These are phyloP conservation scores for Parasarocladium wereldwijsianum DNA, from an alignment of 2,329 filamentous ascomycete species.

Conservation along the genomic window DNA sequence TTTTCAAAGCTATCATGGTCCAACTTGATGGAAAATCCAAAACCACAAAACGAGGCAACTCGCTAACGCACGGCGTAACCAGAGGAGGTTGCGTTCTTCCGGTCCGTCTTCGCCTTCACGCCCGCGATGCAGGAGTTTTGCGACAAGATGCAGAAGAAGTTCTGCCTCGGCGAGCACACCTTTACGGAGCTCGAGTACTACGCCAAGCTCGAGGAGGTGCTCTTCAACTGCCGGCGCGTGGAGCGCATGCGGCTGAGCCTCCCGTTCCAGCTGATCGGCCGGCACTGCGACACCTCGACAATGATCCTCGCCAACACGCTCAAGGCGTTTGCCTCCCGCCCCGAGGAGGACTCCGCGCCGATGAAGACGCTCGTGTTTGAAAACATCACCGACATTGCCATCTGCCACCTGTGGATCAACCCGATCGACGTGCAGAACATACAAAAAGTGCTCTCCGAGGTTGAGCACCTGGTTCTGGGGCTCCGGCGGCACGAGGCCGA, in stretches of 20 bases:
- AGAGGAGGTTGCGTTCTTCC: constrained; percentile 35
- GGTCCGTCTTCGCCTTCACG: constrained; percentile 28
- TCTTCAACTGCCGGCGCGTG: constrained; percentile 28
- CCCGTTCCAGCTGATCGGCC: constrained; percentile 34
- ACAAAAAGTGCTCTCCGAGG: constrained; percentile 21
- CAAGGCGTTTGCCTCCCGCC: constrained; percentile 28
- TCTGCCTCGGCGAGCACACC: constrained; percentile 31
- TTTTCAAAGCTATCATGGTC: not conserved
- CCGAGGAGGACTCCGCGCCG: constrained; percentile 25
- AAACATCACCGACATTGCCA: constrained; percentile 31
- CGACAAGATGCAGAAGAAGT: constrained; percentile 25
- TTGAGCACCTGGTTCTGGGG: constrained; percentile 31
- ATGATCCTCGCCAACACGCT: constrained; percentile 37
- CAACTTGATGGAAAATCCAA: constrained; percentile 2
- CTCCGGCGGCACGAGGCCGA: constrained; percentile 28
- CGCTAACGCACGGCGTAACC: constrained; percentile 8
- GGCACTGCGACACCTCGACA: constrained; percentile 29
- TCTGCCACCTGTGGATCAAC: constrained; percentile 34
- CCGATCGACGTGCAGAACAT: constrained; percentile 35
- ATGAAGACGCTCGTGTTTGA: constrained; percentile 34
- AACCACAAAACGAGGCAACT: not conserved
- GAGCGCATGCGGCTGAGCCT: constrained; percentile 33
- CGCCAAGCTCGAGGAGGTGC: constrained; percentile 22
- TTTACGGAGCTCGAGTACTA: constrained; percentile 36
- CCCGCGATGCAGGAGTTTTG: constrained; percentile 30